phyloP scores from a whole-genome alignment of 805 yeast species.

The Kazachstania bromeliacearum region DNA sequence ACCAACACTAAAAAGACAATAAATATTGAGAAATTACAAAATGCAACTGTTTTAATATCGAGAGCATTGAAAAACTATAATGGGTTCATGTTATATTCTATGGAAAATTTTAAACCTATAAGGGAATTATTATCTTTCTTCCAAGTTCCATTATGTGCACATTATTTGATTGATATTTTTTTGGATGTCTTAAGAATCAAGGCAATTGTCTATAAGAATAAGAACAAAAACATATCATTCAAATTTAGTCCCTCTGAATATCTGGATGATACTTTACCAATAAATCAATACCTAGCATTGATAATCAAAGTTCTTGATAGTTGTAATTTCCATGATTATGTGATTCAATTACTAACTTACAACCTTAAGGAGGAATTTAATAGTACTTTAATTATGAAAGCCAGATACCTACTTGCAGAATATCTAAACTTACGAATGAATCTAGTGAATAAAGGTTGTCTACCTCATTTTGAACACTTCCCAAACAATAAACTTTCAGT shows the following conservation, averaged over 20 bases:
- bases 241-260: conserved; percentile 25
- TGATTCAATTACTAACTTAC: conserved; percentile 26
- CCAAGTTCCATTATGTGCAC: conserved; percentile 48
- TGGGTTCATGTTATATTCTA: conserved; percentile 61
- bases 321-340: conserved; percentile 42
- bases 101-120: conserved; percentile 46
- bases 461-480: conserved; percentile 3
- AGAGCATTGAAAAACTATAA: conserved; percentile 60
- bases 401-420: conserved; percentile 56
- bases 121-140: conserved; percentile 53
- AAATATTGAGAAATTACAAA: conserved; percentile 47
- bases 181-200: conserved; percentile 56
- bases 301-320: conserved; percentile 46
- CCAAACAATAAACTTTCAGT: conserved; percentile 1
- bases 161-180: conserved; percentile 59
- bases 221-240: conserved; percentile 7
- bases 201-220: conserved; percentile 39
- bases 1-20: conserved; percentile 40
- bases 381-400: conserved; percentile 42
- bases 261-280: conserved; percentile 35
- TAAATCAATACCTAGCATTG: conserved; percentile 60
- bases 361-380: conserved; percentile 15
- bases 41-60: conserved; percentile 49
- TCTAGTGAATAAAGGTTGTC: conserved; percentile 31
- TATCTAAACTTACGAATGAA: conserved; percentile 44